A percentile compares a stretch with the other conserved stretches of the same genome.
phyloP scores from a whole-genome alignment of 768 basidiomycete species.

The Auriscalpium vulgare region DNA sequence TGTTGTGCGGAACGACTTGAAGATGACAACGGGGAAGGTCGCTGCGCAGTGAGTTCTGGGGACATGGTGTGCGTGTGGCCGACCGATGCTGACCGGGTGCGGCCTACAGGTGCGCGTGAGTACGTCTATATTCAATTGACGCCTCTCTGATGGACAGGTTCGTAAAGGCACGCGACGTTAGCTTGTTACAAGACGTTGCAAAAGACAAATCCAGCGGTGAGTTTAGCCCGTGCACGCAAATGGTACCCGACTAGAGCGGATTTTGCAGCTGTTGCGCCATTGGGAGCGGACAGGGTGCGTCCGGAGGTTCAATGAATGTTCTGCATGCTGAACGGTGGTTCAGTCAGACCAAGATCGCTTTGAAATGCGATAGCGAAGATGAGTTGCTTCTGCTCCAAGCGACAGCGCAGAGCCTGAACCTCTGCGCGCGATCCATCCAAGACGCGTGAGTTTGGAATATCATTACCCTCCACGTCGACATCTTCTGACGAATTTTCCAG shows the following conservation, averaged over 20 bases:
- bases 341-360: constrained; percentile 93
- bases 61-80: constrained; percentile 31
- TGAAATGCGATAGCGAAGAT: constrained; percentile 73
- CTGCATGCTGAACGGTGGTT: not conserved
- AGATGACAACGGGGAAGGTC: constrained; percentile 54
- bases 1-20: constrained; percentile 53
- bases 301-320: not conserved
- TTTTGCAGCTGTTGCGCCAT: constrained; percentile 60
- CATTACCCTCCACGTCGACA: not conserved
- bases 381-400: constrained; percentile 78
- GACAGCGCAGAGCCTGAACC: constrained; percentile 72
- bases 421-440: constrained; percentile 80
- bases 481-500: constrained; percentile 28
- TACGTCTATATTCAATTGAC: not conserved
- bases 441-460: constrained; percentile 57
- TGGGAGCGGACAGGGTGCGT: constrained; percentile 83
- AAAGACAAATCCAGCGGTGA: constrained; percentile 64
- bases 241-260: not conserved
- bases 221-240: constrained; percentile 8
- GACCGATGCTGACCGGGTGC: not conserved
- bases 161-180: constrained; percentile 75
- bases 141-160: constrained; percentile 12
- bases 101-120: not conserved
- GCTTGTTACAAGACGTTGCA: constrained; percentile 84
- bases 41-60: constrained; percentile 59